Evolutionary conservation across 495 filamentous ascomycete genomes (phyloP).

Genomic region (Penicillium dipodomyicola): DNA sequence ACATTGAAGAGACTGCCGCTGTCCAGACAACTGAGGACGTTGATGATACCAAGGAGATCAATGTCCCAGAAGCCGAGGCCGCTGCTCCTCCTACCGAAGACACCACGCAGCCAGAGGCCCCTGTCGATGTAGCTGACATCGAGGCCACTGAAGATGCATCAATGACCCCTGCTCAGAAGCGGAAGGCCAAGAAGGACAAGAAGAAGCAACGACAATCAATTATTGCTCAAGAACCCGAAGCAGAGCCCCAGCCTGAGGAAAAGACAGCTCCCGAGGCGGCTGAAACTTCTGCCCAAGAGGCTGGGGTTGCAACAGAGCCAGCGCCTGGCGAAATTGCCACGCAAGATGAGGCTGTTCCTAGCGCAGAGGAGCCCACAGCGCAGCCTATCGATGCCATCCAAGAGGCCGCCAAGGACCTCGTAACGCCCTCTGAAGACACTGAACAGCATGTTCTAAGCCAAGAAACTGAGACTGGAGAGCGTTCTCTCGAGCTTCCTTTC

Average conservation of each 20-base stretch:
- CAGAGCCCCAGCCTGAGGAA: conserved; percentile 9
- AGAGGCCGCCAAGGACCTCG: background rate
- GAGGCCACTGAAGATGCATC: background rate
- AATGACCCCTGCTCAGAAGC: conserved; percentile 17
- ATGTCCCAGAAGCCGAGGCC: background rate
- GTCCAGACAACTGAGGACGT: conserved; percentile 1
- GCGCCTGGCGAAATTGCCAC: background rate
- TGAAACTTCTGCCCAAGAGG: conserved; percentile 3
- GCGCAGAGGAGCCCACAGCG: background rate
- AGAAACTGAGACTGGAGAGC: conserved; percentile 3
- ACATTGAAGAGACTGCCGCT: background rate
- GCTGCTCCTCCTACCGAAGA: conserved; percentile 10
- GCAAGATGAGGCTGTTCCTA: background rate
- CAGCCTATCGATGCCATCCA: background rate
- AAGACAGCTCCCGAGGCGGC: background rate
- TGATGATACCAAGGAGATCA: conserved; percentile 11
- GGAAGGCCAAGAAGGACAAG: conserved; percentile 36
- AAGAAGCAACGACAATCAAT: conserved; percentile 27
- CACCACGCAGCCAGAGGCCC: conserved; percentile 2
- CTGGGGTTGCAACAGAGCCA: background rate
- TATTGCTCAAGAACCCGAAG: conserved; percentile 14
- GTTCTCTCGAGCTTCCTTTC: background rate
- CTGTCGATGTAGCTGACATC: background rate
- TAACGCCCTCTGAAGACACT: background rate
- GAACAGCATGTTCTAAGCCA: conserved; percentile 2